phyloP scores from a whole-genome alignment of 768 basidiomycete genomes.

The Hypholoma sublateritium region DNA sequence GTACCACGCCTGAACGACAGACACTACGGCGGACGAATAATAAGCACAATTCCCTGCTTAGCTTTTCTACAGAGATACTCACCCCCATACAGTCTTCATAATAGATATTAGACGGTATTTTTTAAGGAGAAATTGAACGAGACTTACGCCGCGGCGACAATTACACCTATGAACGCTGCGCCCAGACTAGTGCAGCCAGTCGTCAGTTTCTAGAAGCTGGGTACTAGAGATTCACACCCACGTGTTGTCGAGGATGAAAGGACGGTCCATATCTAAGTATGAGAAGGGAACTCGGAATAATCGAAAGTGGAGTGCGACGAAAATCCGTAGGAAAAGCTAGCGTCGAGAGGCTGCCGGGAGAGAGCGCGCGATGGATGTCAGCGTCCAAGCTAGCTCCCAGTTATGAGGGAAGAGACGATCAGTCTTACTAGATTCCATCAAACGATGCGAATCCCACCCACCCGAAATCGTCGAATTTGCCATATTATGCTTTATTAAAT shows the following conservation, averaged over 20 bases:
- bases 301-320: not conserved
- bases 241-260: slow-evolving; percentile 16
- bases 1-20: slow-evolving; percentile 53
- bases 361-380: no score
- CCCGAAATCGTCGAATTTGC: no score
- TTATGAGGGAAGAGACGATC: no score
- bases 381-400: no score
- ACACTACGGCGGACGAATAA: slow-evolving; percentile 33
- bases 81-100: slow-evolving; percentile 51
- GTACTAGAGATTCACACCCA: slow-evolving; percentile 3
- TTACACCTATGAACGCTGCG: slow-evolving; percentile 48
- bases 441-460: no score
- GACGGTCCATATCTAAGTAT: slow-evolving; percentile 3
- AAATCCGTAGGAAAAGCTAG: not conserved
- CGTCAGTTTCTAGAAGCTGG: not conserved
- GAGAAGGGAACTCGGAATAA: not conserved
- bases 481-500: no score
- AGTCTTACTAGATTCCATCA: no score
- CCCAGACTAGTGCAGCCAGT: slow-evolving; percentile 29
- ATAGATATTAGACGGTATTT: not conserved
- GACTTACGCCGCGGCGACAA: slow-evolving; percentile 48
- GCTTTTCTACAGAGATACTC: slow-evolving; percentile 2
- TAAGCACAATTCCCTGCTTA: not conserved
- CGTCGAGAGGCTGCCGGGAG: not conserved
- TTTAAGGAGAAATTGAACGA: not conserved